Percentiles rank a stretch among this genome's conserved stretches.
Conservation (phyloP, 2,329 filamentous ascomycete genomes). For the Biscogniauxia sp. region DNA sequence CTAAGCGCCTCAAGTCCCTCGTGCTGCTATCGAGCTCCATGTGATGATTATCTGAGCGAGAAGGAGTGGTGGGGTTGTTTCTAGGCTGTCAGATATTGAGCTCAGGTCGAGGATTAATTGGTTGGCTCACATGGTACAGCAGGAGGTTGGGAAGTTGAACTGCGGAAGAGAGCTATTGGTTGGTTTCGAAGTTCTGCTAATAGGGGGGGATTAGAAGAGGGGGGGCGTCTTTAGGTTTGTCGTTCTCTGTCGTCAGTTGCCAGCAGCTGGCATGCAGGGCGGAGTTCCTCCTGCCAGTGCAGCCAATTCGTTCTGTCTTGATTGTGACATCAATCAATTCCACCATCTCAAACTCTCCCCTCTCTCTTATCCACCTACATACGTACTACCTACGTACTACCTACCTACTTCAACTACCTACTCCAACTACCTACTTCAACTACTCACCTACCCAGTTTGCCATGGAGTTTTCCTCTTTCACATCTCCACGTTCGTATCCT, state of each 20-base stretch:
- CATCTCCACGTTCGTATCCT: background rate
- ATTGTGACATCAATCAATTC: background rate
- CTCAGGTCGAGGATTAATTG: background rate
- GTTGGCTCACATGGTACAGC: background rate
- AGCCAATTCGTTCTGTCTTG: background rate
- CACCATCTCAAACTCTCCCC: background rate
- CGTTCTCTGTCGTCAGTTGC: no score
- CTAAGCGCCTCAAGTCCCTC: slow-evolving; percentile 1
- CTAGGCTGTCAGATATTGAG: background rate
- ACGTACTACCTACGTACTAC: background rate
- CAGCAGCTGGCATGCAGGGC: no score
- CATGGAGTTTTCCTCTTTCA: background rate
- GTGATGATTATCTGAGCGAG: background rate
- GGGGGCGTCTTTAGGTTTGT: background rate
- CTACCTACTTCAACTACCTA: background rate
- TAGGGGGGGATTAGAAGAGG: background rate
- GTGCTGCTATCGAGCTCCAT: background rate
- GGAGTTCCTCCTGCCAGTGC: no score
- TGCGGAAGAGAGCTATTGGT: background rate
- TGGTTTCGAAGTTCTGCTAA: background rate
- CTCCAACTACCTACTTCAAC: no score
- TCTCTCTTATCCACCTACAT: background rate
- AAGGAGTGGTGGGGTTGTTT: background rate
- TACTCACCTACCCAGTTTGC: no score
- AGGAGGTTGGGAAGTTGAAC: background rate